A percentile compares a stretch with the other conserved stretches of the same genome.
These are phyloP conservation scores for Aspergillus taichungensis DNA, from an alignment of 495 filamentous ascomycete species.

Conservation along the genomic window DNA sequence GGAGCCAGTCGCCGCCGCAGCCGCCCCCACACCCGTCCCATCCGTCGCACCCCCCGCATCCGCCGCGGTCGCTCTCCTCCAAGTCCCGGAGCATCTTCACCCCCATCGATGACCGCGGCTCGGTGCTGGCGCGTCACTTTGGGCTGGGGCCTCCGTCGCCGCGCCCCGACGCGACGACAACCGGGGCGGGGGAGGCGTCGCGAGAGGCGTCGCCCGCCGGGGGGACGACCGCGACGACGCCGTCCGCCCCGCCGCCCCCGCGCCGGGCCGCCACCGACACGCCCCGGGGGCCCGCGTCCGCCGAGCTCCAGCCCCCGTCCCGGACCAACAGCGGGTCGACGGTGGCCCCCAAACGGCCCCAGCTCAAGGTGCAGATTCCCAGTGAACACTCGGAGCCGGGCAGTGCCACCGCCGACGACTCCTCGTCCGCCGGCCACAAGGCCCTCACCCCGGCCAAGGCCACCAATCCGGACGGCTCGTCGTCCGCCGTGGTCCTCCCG, in stretches of 20 bases:
- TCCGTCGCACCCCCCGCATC: too few species aligned
- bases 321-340: constrained; percentile 59
- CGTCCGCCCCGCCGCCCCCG: constrained; percentile 30
- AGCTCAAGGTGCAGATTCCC: constrained; percentile 89
- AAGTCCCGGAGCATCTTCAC: constrained; percentile 94
- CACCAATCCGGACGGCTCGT: constrained; percentile 44
- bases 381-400: constrained; percentile 80
- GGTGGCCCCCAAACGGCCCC: constrained; percentile 58
- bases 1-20: constrained; percentile 39
- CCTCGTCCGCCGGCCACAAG: constrained; percentile 57
- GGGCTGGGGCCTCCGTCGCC: constrained; percentile 43
- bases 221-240: constrained; percentile 8
- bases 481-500: constrained; percentile 69
- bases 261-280: constrained; percentile 41
- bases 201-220: constrained; percentile 36
- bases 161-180: constrained; percentile 30
- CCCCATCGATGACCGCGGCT: constrained; percentile 87
- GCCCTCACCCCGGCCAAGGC: constrained; percentile 42
- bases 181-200: constrained; percentile 27
- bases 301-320: constrained; percentile 61
- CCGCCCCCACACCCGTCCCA: too few species aligned
- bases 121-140: constrained; percentile 80
- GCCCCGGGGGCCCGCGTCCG: constrained; percentile 37
- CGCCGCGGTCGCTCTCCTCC: constrained; percentile 56
- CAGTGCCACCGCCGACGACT: constrained; percentile 65